Base-by-base conservation (phyloP, 495 filamentous ascomycete genomes). In the Aspergillus steynii region DNA sequence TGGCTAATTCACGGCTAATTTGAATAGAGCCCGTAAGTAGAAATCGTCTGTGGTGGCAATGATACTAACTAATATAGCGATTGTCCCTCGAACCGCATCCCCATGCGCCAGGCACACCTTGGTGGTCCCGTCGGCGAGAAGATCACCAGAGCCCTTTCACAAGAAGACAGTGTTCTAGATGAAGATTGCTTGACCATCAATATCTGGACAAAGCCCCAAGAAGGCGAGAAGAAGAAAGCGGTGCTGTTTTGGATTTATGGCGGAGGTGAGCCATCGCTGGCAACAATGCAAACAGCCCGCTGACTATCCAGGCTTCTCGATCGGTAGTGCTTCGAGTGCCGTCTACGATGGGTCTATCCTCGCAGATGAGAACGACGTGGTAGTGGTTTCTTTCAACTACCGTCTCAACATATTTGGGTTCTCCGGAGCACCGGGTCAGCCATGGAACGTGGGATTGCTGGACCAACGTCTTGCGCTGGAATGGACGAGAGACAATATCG, bases 171-270 rank as follows among this genome's bases (percentile, higher is more conserved):
- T 60, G 48, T 53, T 31, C 55, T 66, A 45, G 37, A 70, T 58
- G 74, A 78, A 58, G 75, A 78, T 53, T 78, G 74, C 50, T 54
- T 78, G 50, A 65, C 61, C 45, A 65, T 78, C 53, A 78, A 78
- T 60, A 64, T 78, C 55, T 71, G 70, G 71, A 60, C 69, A 50
- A 76, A 73, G 54, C 69, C 73, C 20, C 61, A 75, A 60, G 55
- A 65, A 55, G 60, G 74, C 53, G 59, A 64, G 26, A 50, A 55
- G 37, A 64, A 70, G 54, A 72, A 70, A 49, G 60, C 72, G 15
- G 74, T 75, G 25, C 53, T 77, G 3, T 64, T 76, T 45, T 74
- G 61, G 61, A 67, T 74, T 27, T 71, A 66, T 63, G 71, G 73
- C 50, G 56, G 68, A 29, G 62, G 70, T 63, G 56, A 12, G 52